Percentiles rank a stretch among this genome's conserved stretches.
Evolutionary conservation across 768 basidiomycete species (phyloP).

Genomic region (Cystofilobasidium macerans): DNA sequence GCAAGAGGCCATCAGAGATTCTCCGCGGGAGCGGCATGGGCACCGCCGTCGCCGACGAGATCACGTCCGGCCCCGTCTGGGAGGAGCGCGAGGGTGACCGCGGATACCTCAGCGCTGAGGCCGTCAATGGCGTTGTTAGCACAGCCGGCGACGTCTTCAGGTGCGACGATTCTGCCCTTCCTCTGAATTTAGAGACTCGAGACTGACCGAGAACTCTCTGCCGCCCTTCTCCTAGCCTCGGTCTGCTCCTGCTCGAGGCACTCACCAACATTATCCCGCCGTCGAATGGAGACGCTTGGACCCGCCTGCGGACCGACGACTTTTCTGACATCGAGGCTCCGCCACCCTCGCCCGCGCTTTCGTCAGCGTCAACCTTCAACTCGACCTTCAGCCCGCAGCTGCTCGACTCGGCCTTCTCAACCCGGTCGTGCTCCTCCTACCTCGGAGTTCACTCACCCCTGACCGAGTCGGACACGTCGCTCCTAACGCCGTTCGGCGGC

Average conservation of each 20-base stretch:
- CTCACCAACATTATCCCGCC: constrained; percentile 87
- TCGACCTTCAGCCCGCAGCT: not conserved
- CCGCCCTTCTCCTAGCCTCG: constrained; percentile 51
- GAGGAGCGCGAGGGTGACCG: constrained; percentile 89
- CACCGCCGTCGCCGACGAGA: not conserved
- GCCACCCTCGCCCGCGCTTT: not conserved
- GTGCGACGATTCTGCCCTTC: constrained; percentile 43
- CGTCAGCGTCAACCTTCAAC: not conserved
- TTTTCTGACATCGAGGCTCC: constrained; percentile 62
- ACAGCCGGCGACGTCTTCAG: constrained; percentile 94
- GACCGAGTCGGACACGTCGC: not conserved
- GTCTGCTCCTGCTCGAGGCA: constrained; percentile 90
- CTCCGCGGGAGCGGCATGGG: constrained; percentile 14
- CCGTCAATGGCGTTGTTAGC: constrained; percentile 79
- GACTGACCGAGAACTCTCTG: constrained; percentile 31
- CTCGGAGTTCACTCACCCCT: constrained; percentile 1
- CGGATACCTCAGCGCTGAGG: constrained; percentile 90
- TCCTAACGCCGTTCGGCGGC: not conserved
- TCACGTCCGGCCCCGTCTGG: not conserved
- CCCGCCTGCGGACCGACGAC: constrained; percentile 78
- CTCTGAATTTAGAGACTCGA: not conserved
- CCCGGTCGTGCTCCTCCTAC: not conserved
- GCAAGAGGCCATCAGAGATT: constrained; percentile 39
- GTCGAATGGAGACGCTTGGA: constrained; percentile 84
- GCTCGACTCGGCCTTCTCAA: not conserved